These are phyloP conservation scores for Xylaria sp. DNA, from an alignment of 2,329 filamentous ascomycete species.

Conservation along the genomic window DNA sequence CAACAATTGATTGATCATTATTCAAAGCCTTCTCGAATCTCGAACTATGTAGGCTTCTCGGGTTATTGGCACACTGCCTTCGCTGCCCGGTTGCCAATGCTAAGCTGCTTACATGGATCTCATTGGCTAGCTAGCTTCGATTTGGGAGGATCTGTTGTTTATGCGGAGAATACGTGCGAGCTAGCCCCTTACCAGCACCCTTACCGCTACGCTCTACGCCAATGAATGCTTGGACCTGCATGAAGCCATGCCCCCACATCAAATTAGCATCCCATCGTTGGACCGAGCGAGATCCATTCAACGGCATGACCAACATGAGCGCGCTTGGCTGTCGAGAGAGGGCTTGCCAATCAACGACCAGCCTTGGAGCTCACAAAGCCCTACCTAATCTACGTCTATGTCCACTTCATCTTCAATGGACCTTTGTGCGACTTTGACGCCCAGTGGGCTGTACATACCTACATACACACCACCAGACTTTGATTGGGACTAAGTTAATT, in stretches of 20 bases:
- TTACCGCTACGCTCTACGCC: slow-evolving; percentile 20
- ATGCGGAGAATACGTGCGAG: slow-evolving; percentile 39
- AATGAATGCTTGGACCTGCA: slow-evolving; percentile 36
- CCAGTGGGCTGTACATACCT: slow-evolving; percentile 10
- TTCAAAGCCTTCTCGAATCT: not conserved
- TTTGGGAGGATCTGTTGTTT: slow-evolving; percentile 41
- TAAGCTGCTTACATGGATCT: slow-evolving; percentile 16
- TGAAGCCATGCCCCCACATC: slow-evolving; percentile 25
- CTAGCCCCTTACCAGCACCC: slow-evolving; percentile 27
- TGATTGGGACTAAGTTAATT: too few species aligned
- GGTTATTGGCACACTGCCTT: slow-evolving; percentile 24
- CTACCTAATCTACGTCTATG: slow-evolving; percentile 8
- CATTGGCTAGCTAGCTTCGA: slow-evolving; percentile 28
- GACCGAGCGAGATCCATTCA: slow-evolving; percentile 26
- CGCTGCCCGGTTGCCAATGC: slow-evolving; percentile 32
- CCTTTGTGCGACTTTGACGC: slow-evolving; percentile 21
- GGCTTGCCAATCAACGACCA: slow-evolving; percentile 26
- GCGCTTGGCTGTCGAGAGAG: slow-evolving; percentile 33
- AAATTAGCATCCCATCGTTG: slow-evolving; percentile 30
- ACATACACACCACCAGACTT: not conserved
- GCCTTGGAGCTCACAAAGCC: not conserved
- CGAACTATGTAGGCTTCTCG: not conserved
- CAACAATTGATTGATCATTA: not conserved
- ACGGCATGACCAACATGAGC: slow-evolving; percentile 21
- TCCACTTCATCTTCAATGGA: slow-evolving; percentile 9